Conservation (phyloP, 371 early-diverging fungal species). For the Mucor irregularis region DNA sequence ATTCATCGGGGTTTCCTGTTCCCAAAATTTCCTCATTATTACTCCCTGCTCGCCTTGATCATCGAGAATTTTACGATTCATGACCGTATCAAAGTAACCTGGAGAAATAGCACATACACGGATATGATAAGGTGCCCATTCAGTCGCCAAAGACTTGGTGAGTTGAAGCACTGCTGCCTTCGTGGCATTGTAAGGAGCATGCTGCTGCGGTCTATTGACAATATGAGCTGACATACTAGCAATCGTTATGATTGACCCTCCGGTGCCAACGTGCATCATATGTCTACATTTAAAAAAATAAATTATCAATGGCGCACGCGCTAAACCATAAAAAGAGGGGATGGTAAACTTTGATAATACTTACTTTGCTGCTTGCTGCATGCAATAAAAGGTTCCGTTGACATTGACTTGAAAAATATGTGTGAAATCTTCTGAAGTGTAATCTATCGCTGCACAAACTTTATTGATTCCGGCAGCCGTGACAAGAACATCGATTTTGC, state of each 20-base stretch:
- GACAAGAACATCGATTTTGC: conserved; percentile 92
- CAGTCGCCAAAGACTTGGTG: conserved; percentile 41
- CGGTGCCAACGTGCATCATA: conserved; percentile 32
- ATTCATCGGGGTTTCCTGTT: conserved; percentile 30
- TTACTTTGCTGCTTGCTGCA: conserved; percentile 38
- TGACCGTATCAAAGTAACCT: conserved; percentile 43
- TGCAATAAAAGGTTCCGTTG: conserved; percentile 30
- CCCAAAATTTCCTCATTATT: conserved; percentile 32
- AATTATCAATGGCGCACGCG: too few species aligned
- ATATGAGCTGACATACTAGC: conserved; percentile 48
- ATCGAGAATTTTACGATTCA: conserved; percentile 32
- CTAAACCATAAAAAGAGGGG: too few species aligned
- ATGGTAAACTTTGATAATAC: too few species aligned
- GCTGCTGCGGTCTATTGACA: conserved; percentile 37
- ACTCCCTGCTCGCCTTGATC: conserved; percentile 34
- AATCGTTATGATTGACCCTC: conserved; percentile 43
- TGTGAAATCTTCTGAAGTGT: conserved; percentile 19
- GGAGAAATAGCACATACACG: conserved; percentile 43
- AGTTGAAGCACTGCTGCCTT: conserved; percentile 48
- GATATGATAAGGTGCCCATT: conserved; percentile 52
- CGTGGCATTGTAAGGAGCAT: conserved; percentile 48
- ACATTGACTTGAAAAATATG: conserved; percentile 29
- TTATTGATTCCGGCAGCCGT: conserved; percentile 84
- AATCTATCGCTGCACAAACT: conserved; percentile 20
- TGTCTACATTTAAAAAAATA: too few species aligned